Percentiles rank a stretch among this genome's conserved stretches.
Conservation (phyloP, 2,329 filamentous ascomycete species). For the Aspergillus sp. region DNA sequence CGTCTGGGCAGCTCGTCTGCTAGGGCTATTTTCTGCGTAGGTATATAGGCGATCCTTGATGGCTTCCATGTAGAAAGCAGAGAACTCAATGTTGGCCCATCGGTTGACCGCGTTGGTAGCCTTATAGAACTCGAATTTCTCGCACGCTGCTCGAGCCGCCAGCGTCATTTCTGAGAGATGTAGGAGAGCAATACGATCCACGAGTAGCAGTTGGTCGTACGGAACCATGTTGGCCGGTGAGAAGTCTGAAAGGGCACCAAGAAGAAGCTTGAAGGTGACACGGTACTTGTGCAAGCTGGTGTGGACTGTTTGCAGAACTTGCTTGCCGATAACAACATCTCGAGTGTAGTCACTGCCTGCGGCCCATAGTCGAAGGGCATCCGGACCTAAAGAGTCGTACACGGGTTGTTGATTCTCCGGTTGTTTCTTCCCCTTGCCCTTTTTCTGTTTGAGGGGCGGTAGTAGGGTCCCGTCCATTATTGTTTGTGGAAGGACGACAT, state of each 20-base stretch:
- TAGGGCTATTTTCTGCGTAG: slow-evolving; percentile 64
- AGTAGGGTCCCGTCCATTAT: slow-evolving; percentile 83
- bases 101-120: slow-evolving; percentile 71
- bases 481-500: slow-evolving; percentile 75
- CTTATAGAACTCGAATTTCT: slow-evolving; percentile 78
- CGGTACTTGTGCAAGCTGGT: slow-evolving; percentile 80
- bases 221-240: slow-evolving; percentile 41
- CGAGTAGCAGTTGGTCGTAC: slow-evolving; percentile 54
- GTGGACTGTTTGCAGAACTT: slow-evolving; percentile 75
- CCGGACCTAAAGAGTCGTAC: slow-evolving; percentile 76
- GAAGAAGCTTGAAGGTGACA: slow-evolving; percentile 84
- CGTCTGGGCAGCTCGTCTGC: slow-evolving; percentile 58
- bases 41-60: slow-evolving; percentile 92
- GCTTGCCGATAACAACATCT: slow-evolving; percentile 79
- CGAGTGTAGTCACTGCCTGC: slow-evolving; percentile 88
- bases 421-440: slow-evolving; percentile 51
- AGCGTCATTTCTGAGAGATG: slow-evolving; percentile 68
- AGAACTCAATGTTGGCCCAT: slow-evolving; percentile 81
- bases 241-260: slow-evolving; percentile 68
- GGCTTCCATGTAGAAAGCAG: slow-evolving; percentile 90
- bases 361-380: slow-evolving; percentile 86
- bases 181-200: slow-evolving; percentile 74
- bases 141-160: slow-evolving; percentile 65
- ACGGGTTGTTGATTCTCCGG: slow-evolving; percentile 36
- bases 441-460: slow-evolving; percentile 66